Percentiles rank a stretch among this genome's conserved stretches.
phyloP scores from a whole-genome alignment of 192 early-diverging fungal genomes.

The Chytriomyces sp. region DNA sequence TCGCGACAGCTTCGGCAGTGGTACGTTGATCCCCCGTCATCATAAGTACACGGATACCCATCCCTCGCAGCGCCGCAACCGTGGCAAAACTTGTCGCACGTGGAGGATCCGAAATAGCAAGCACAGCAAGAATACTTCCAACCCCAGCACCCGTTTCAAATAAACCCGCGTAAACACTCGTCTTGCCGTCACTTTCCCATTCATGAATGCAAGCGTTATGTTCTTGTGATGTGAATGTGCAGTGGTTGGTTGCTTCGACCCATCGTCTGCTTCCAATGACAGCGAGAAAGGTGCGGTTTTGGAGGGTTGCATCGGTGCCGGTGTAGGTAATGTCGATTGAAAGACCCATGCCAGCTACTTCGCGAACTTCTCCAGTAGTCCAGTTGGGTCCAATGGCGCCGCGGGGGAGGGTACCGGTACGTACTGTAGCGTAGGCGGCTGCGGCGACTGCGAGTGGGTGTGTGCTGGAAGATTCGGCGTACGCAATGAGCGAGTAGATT shows the following conservation, averaged over 20 bases:
- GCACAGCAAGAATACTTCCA: slow-evolving; percentile 59
- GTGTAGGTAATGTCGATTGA: slow-evolving; percentile 27
- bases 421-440: slow-evolving; percentile 24
- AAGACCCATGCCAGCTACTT: slow-evolving; percentile 72
- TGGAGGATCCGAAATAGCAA: slow-evolving; percentile 69
- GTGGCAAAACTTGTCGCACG: slow-evolving; percentile 63
- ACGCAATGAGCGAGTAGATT: slow-evolving; percentile 39
- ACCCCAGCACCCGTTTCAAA: slow-evolving; percentile 38
- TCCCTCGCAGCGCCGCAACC: slow-evolving; percentile 51
- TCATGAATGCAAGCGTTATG: slow-evolving; percentile 19
- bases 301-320: not conserved
- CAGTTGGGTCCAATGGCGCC: not conserved
- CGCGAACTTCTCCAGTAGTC: slow-evolving; percentile 51
- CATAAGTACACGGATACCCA: slow-evolving; percentile 76
- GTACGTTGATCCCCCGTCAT: slow-evolving; percentile 75
- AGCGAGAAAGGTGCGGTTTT: not conserved
- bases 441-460: slow-evolving; percentile 77
- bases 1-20: slow-evolving; percentile 68
- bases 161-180: slow-evolving; percentile 61
- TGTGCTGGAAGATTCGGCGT: slow-evolving; percentile 55
- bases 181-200: slow-evolving; percentile 66
- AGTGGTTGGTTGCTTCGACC: slow-evolving; percentile 32
- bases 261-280: slow-evolving; percentile 43
- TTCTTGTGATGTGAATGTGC: not conserved
- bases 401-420: not conserved